Percentiles rank a stretch among this genome's conserved stretches.
Conservation (phyloP, 257 asterid species). For the Coffea eugenioides region DNA sequence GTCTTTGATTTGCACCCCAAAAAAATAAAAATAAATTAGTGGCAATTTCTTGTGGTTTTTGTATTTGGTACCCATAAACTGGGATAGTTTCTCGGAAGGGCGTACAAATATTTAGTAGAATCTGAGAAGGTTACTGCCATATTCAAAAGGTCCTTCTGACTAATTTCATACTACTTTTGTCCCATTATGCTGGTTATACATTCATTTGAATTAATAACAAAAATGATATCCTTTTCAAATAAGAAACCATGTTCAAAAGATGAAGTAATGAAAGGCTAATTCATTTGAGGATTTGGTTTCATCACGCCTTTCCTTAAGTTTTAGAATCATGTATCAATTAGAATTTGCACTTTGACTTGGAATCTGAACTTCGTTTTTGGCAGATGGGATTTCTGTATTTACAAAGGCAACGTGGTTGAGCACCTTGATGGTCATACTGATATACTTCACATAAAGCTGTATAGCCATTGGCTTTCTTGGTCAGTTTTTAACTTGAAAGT, state of each 20-base stretch:
- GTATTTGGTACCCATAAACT: neutral
- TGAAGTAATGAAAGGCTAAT: neutral
- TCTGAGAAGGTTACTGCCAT: neutral
- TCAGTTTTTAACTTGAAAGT: slow-evolving; percentile 27
- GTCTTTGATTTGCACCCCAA: neutral
- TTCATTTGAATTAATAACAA: neutral
- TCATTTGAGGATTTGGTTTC: neutral
- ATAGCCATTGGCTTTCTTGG: slow-evolving; percentile 92
- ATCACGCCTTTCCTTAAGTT: neutral
- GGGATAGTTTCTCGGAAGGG: neutral
- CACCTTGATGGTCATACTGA: slow-evolving; percentile 90
- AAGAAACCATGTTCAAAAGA: neutral
- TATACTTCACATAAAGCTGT: slow-evolving; percentile 68
- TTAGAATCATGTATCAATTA: neutral
- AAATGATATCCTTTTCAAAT: neutral
- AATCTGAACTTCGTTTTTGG: slow-evolving; percentile 13
- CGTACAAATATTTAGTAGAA: neutral
- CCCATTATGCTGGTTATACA: neutral
- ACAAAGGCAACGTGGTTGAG: slow-evolving; percentile 77
- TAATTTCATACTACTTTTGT: neutral
- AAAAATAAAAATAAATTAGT: neutral
- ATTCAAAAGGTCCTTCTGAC: neutral
- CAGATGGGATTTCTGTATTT: slow-evolving; percentile 94
- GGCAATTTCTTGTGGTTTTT: neutral
- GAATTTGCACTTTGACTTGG: no score